Conservation (phyloP, 2,329 filamentous ascomycete genomes). For the Hypoxylon sp. region DNA sequence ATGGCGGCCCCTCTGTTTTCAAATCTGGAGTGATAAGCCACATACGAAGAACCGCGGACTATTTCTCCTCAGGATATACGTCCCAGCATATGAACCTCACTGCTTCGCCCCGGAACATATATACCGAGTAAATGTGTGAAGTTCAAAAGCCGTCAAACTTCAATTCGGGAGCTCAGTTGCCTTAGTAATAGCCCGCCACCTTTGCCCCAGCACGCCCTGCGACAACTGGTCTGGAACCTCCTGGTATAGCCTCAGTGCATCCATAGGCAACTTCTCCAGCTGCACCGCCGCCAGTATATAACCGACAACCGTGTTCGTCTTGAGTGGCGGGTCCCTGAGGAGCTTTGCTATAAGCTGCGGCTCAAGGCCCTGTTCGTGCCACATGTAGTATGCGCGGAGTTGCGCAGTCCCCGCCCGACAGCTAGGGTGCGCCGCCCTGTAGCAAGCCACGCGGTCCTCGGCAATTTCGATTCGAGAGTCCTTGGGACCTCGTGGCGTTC, state of each 20-base stretch:
- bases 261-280: constrained; percentile 65
- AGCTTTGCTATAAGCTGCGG: constrained; percentile 67
- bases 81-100: neutral
- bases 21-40: neutral
- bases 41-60: neutral
- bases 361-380: constrained; percentile 69
- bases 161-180: neutral
- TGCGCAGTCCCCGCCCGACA: constrained; percentile 47
- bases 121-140: neutral
- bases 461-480: constrained; percentile 63
- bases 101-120: neutral
- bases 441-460: constrained; percentile 57
- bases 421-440: constrained; percentile 53
- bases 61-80: neutral
- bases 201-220: constrained; percentile 1
- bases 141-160: neutral
- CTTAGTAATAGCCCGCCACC: constrained; percentile 15
- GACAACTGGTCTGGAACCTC: constrained; percentile 61
- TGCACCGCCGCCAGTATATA: constrained; percentile 73
- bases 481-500: constrained; percentile 40
- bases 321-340: constrained; percentile 73
- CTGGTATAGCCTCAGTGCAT: constrained; percentile 60
- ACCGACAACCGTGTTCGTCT: constrained; percentile 66
- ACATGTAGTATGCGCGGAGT: constrained; percentile 75
- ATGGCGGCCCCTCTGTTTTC: neutral